Conservation (phyloP, 805 yeast species). For the Nakazawaea siamensis region DNA sequence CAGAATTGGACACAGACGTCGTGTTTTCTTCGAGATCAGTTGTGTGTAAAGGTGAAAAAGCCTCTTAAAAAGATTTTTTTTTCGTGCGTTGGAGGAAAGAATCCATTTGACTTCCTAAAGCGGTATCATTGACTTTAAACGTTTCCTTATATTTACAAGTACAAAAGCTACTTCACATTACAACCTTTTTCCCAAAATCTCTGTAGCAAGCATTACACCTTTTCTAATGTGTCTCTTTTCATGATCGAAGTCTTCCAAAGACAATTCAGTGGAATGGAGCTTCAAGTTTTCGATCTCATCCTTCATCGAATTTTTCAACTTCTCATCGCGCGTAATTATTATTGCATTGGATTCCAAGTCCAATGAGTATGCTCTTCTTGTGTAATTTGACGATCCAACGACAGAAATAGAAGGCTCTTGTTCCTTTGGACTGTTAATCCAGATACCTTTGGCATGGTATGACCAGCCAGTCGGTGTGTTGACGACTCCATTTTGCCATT, state of each 20-base stretch:
- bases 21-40: neutral
- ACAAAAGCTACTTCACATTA: too few relatives aligned
- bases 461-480: conserved; percentile 88
- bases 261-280: conserved; percentile 42
- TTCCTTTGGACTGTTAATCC: conserved; percentile 62
- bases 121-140: too few relatives aligned
- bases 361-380: conserved; percentile 77
- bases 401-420: conserved; percentile 63
- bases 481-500: conserved; percentile 85
- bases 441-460: conserved; percentile 94
- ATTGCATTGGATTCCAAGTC: conserved; percentile 88
- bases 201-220: conserved; percentile 63
- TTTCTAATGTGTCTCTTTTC: conserved; percentile 54
- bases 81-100: too few relatives aligned
- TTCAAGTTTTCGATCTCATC: conserved; percentile 57
- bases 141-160: too few relatives aligned
- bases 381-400: conserved; percentile 90
- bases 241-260: conserved; percentile 51
- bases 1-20: too few relatives aligned
- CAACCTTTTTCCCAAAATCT: conserved; percentile 48
- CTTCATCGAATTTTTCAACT: conserved; percentile 47
- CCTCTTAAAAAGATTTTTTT: too few relatives aligned
- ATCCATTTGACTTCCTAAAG: too few relatives aligned
- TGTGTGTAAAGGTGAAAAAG: neutral
- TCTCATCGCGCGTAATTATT: conserved; percentile 59